Evolutionary conservation across 352 stramenopile genomes (phyloP).

Genomic region (Pythium aquatile): DNA sequence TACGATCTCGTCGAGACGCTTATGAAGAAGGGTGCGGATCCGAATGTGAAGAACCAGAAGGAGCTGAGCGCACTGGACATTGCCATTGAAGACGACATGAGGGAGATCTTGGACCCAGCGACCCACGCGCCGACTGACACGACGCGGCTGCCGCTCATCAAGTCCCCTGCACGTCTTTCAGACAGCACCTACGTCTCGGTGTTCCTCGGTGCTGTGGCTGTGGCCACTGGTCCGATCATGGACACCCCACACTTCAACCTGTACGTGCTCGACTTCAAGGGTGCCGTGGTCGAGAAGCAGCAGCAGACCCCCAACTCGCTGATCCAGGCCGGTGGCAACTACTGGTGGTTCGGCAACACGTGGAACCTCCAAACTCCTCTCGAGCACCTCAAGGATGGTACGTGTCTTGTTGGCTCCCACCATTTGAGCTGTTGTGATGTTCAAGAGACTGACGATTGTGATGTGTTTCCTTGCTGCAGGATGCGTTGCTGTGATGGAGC

Average conservation of each 20-base stretch:
- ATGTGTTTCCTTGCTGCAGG: constrained; percentile 34
- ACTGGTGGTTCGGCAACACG: constrained; percentile 90
- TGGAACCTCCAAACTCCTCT: constrained; percentile 85
- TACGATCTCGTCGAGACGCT: constrained; percentile 83
- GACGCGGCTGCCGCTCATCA: constrained; percentile 40
- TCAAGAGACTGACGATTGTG: constrained; percentile 6
- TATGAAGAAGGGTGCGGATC: constrained; percentile 83
- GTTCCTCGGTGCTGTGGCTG: constrained; percentile 76
- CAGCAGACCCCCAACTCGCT: constrained; percentile 84
- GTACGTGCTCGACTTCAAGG: constrained; percentile 80
- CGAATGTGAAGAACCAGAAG: constrained; percentile 71
- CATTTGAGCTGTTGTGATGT: background rate
- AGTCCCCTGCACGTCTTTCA: constrained; percentile 49
- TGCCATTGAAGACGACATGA: constrained; percentile 74
- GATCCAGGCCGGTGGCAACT: constrained; percentile 83
- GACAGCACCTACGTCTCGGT: constrained; percentile 88
- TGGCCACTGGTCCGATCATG: constrained; percentile 84
- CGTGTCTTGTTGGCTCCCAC: constrained; percentile 17
- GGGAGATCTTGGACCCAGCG: constrained; percentile 66
- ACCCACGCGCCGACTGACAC: constrained; percentile 40
- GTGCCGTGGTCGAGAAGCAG: constrained; percentile 60
- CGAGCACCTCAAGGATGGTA: constrained; percentile 86
- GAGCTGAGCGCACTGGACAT: constrained; percentile 67
- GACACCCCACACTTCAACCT: constrained; percentile 87
- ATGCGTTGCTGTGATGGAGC: constrained; percentile 85